Conservation (phyloP, 2,329 filamentous ascomycete genomes). For the Coleophoma crateriformis region DNA sequence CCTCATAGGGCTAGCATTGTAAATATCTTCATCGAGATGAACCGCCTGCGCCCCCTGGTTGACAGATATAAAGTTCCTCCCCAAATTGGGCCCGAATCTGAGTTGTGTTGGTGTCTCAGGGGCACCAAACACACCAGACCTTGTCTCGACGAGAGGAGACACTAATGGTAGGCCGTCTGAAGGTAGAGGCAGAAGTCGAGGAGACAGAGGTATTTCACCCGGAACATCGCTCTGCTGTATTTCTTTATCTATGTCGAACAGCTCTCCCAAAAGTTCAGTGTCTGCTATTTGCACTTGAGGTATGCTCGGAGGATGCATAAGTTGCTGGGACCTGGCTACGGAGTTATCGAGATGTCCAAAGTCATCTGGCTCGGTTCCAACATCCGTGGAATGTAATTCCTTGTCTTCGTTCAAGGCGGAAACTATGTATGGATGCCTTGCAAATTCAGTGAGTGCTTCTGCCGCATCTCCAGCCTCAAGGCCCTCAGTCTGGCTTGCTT, state of each 20-base stretch:
- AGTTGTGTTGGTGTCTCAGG: not conserved
- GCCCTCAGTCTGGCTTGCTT: slow-evolving; percentile 34
- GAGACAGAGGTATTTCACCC: slow-evolving; percentile 9
- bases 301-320: too few species aligned
- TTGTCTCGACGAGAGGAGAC: slow-evolving; percentile 16
- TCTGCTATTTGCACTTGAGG: too few species aligned
- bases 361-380: too few species aligned
- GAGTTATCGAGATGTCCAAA: too few species aligned
- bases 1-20: slow-evolving; percentile 5
- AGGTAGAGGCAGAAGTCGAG: slow-evolving; percentile 16
- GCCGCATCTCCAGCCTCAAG: slow-evolving; percentile 20
- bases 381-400: too few species aligned
- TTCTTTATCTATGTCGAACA: not conserved
- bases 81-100: not conserved
- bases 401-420: not conserved
- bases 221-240: not conserved
- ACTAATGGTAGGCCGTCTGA: slow-evolving; percentile 21
- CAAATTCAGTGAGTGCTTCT: slow-evolving; percentile 13
- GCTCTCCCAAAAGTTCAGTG: not conserved
- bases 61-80: not conserved
- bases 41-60: not conserved
- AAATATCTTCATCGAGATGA: slow-evolving; percentile 1
- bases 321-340: too few species aligned
- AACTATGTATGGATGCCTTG: slow-evolving; percentile 12
- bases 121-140: slow-evolving; percentile 1